These are phyloP conservation scores for Pestalotiopsis sp. DNA, from an alignment of 2,329 filamentous ascomycete genomes.

Conservation along the genomic window DNA sequence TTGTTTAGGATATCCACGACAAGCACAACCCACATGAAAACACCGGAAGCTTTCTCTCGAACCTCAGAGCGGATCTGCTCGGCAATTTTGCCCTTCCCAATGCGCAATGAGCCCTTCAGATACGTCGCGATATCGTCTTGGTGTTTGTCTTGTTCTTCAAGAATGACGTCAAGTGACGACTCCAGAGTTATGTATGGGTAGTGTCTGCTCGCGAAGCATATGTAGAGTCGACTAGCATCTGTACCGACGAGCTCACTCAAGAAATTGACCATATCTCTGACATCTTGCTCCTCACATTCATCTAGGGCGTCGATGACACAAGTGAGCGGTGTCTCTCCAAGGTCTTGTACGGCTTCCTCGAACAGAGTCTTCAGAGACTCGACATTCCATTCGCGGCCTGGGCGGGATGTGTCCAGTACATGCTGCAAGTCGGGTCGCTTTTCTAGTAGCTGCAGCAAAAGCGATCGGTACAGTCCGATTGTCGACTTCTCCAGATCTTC, in stretches of 20 bases:
- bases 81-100: conserved; percentile 17
- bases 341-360: conserved; percentile 4
- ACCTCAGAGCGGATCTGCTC: conserved; percentile 29
- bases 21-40: conserved; percentile 49
- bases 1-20: conserved; percentile 47
- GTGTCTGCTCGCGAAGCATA: conserved; percentile 36
- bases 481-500: conserved; percentile 43
- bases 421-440: conserved; percentile 32
- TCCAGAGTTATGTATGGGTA: conserved; percentile 44
- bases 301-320: conserved; percentile 26
- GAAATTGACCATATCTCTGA: conserved; percentile 22
- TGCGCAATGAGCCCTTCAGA: conserved; percentile 29
- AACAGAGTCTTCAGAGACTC: conserved; percentile 16
- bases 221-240: conserved; percentile 37
- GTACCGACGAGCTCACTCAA: conserved; percentile 4
- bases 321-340: conserved; percentile 11
- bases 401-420: conserved; percentile 25
- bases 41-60: conserved; percentile 37
- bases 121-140: conserved; percentile 29
- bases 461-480: conserved; percentile 48
- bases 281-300: conserved; percentile 21
- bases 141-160: conserved; percentile 32
- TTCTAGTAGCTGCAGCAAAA: conserved; percentile 47
- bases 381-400: neutral
- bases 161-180: conserved; percentile 23